Percentiles rank a stretch among this genome's conserved stretches.
These are phyloP conservation scores for Mimosa pudica DNA, from an alignment of 306 rosid species.

Conservation along the genomic window DNA sequence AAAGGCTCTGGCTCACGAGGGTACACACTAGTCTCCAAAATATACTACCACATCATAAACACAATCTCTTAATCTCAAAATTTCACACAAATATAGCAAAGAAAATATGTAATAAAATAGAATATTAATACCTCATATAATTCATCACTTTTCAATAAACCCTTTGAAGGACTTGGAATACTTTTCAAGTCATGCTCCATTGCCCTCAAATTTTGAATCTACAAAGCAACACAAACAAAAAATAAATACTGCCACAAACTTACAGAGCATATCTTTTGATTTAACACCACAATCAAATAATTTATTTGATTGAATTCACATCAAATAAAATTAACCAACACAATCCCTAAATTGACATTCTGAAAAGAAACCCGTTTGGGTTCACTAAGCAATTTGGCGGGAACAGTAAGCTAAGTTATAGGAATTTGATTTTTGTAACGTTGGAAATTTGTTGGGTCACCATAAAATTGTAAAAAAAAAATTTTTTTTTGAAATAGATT, in stretches of 20 bases:
- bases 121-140: constrained; percentile 11
- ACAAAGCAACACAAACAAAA: background rate
- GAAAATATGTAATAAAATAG: background rate
- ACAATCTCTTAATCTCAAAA: background rate
- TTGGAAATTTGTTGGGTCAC: background rate
- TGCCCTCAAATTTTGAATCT: background rate
- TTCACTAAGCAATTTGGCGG: background rate
- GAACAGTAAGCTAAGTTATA: background rate
- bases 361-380: background rate
- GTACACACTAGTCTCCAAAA: constrained; percentile 42
- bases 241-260: background rate
- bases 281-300: background rate
- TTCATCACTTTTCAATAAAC: constrained; percentile 11
- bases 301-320: background rate
- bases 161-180: background rate
- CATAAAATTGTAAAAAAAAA: no score
- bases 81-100: background rate
- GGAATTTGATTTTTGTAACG: background rate
- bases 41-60: constrained; percentile 38
- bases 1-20: constrained; percentile 45
- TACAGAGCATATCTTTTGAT: background rate
- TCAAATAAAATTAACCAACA: background rate
- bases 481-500: background rate
- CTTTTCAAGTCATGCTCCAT: constrained; percentile 10
- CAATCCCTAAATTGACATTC: background rate